A percentile compares a stretch with the other conserved stretches of the same genome.
Evolutionary conservation across 148 eudicot genomes (phyloP).

Genomic region (Rhododendron mucronatum): DNA sequence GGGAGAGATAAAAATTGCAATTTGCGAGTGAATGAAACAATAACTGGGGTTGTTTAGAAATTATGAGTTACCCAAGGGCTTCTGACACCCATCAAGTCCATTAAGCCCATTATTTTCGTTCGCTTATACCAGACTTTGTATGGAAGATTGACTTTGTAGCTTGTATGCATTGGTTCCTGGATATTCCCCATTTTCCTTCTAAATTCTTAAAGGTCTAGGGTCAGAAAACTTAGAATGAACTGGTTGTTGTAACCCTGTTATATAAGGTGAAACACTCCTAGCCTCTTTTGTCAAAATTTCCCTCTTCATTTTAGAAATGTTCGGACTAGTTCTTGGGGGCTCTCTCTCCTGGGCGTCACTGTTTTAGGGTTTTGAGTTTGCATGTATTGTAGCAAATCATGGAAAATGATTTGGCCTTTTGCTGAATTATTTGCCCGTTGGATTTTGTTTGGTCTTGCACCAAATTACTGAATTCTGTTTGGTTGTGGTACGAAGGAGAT

Average conservation of each 20-base stretch:
- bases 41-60: not conserved
- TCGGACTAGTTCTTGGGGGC: not conserved
- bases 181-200: not conserved
- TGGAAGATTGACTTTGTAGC: not conserved
- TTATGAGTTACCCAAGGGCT: not conserved
- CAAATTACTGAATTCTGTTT: not conserved
- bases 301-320: not conserved
- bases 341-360: not conserved
- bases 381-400: not conserved
- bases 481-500: not conserved
- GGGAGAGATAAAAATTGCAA: not conserved
- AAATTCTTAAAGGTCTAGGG: not conserved
- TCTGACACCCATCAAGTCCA: not conserved
- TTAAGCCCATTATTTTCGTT: not conserved
- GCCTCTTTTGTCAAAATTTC: not conserved
- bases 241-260: not conserved
- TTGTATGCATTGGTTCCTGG: not conserved
- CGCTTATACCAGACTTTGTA: not conserved
- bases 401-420: not conserved
- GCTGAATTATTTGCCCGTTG: not conserved
- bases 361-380: not conserved
- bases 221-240: not conserved
- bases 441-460: slow-evolving; percentile 5
- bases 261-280: not conserved
- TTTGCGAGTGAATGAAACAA: not conserved